phyloP scores from a whole-genome alignment of 768 basidiomycete genomes.

The Serpula lacrymans region DNA sequence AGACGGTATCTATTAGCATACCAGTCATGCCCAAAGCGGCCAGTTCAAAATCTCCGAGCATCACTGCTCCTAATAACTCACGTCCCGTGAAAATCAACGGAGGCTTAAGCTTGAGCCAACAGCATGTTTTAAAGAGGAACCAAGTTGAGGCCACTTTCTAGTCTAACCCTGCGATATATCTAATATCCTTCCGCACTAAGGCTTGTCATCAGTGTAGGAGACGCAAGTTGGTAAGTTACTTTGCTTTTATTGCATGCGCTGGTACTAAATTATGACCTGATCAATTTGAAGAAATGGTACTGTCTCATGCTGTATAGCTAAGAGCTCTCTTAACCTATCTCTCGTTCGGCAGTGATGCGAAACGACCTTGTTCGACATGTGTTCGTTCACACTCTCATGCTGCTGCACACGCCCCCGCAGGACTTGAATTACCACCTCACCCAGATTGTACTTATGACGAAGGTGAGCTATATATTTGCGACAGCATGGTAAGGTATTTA shows the following conservation, averaged over 20 bases:
- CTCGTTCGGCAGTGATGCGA: constrained; percentile 54
- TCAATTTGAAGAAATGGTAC: constrained; percentile 57
- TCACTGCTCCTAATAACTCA: too few relatives aligned
- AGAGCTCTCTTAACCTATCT: constrained; percentile 5
- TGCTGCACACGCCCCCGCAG: constrained; percentile 56
- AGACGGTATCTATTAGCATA: neutral
- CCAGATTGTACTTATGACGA: constrained; percentile 82
- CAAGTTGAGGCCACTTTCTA: constrained; percentile 13
- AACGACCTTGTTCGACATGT: constrained; percentile 75
- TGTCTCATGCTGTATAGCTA: constrained; percentile 1
- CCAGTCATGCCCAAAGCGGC: constrained; percentile 38
- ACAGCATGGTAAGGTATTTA: neutral
- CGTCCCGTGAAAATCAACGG: constrained; percentile 4
- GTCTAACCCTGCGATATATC: constrained; percentile 1
- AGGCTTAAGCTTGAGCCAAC: neutral
- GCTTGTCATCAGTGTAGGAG: constrained; percentile 62
- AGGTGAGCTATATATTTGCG: constrained; percentile 36
- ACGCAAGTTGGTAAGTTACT: constrained; percentile 61
- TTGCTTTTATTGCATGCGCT: constrained; percentile 2
- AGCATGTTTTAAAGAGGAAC: constrained; percentile 22
- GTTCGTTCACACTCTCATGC: constrained; percentile 72
- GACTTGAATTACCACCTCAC: constrained; percentile 46
- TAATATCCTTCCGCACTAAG: constrained; percentile 13
- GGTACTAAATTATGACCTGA: constrained; percentile 15
- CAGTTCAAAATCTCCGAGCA: too few relatives aligned